Evolutionary conservation across 768 basidiomycete species (phyloP).

Genomic region (Leucosporidium yakuticum): DNA sequence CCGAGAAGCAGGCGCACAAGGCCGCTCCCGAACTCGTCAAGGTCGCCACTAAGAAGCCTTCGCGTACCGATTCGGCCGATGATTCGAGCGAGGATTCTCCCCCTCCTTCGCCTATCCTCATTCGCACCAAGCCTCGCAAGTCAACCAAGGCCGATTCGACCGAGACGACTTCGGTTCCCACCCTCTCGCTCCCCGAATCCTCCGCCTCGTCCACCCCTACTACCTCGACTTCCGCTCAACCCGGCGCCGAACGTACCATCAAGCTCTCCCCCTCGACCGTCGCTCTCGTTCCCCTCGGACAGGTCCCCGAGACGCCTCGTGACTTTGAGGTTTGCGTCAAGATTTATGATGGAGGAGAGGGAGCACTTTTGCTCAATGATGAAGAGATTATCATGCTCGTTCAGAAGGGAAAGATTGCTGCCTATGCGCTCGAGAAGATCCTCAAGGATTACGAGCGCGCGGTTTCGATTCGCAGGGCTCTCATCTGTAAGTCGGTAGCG

Average conservation of each 20-base stretch:
- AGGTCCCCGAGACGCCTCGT: slow-evolving; percentile 26
- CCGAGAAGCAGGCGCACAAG: slow-evolving; percentile 26
- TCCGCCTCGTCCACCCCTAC: neutral
- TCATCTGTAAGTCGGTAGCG: slow-evolving; percentile 68
- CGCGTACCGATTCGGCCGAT: neutral
- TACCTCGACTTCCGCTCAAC: neutral
- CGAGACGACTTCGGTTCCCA: neutral
- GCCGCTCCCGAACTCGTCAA: slow-evolving; percentile 28
- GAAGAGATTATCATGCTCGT: slow-evolving; percentile 85
- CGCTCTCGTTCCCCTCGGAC: slow-evolving; percentile 28
- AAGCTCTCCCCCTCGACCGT: slow-evolving; percentile 33
- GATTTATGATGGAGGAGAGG: slow-evolving; percentile 56
- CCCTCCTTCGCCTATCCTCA: slow-evolving; percentile 36
- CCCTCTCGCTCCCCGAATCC: slow-evolving; percentile 7
- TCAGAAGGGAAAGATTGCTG: slow-evolving; percentile 84
- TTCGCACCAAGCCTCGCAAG: slow-evolving; percentile 27
- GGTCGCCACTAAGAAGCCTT: slow-evolving; percentile 21
- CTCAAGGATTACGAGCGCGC: slow-evolving; percentile 82
- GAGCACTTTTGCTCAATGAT: slow-evolving; percentile 58
- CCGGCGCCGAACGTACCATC: slow-evolving; percentile 13
- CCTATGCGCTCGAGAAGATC: slow-evolving; percentile 94
- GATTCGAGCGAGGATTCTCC: slow-evolving; percentile 33
- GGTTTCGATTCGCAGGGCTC: slow-evolving; percentile 72
- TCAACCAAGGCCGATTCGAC: slow-evolving; percentile 3
- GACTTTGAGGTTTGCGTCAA: slow-evolving; percentile 66